phyloP scores from a whole-genome alignment of 768 basidiomycete species.

The Leccinum longicurvipes region DNA sequence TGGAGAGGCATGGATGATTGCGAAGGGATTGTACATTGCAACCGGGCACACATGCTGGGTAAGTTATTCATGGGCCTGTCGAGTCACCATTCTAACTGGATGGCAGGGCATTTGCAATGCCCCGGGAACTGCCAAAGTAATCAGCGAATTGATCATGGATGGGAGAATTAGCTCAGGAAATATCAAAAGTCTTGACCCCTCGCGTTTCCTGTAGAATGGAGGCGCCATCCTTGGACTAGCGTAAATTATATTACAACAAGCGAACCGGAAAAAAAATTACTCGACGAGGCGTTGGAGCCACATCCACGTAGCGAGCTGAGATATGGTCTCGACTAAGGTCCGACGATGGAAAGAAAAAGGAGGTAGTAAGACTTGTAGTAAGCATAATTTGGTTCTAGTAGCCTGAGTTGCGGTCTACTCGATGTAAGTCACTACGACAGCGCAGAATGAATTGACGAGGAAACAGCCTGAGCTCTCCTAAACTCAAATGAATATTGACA shows the following conservation, averaged over 20 bases:
- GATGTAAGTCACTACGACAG: too few relatives aligned
- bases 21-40: slow-evolving; percentile 65
- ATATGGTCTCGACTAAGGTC: not conserved
- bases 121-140: slow-evolving; percentile 74
- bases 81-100: slow-evolving; percentile 3
- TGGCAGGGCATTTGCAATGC: slow-evolving; percentile 74
- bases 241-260: not conserved
- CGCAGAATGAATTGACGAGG: not conserved
- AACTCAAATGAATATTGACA: not conserved
- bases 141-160: slow-evolving; percentile 70
- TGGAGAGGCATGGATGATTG: slow-evolving; percentile 53
- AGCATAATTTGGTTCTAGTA: not conserved
- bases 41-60: slow-evolving; percentile 84
- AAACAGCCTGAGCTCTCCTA: not conserved
- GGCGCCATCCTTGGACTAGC: not conserved
- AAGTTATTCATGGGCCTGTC: slow-evolving; percentile 23
- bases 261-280: not conserved
- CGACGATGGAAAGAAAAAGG: not conserved
- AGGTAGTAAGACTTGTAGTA: not conserved
- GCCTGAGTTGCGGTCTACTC: too few relatives aligned
- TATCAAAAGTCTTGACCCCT: slow-evolving; percentile 45
- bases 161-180: slow-evolving; percentile 59
- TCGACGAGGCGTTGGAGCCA: not conserved
- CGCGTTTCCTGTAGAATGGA: slow-evolving; percentile 30
- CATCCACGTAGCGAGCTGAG: not conserved